A percentile compares a stretch with the other conserved stretches of the same genome.
Evolutionary conservation across 1,284 basidiomycete species (phyloP).

Genomic region (Trichosporon coremiiforme): DNA sequence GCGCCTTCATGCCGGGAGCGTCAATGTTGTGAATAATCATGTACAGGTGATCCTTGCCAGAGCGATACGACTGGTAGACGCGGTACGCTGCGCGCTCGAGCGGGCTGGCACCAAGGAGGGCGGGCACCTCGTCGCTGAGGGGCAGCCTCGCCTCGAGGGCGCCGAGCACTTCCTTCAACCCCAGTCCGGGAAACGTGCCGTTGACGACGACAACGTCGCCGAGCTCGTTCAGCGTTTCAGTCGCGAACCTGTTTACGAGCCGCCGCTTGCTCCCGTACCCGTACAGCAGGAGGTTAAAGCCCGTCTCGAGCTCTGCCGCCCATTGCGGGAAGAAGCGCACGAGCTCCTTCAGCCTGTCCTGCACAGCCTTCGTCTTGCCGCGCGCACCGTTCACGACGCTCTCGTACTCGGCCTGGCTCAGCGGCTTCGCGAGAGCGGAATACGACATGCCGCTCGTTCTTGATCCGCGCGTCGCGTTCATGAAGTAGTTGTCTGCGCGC

Average conservation of each 20-base stretch:
- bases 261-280: constrained; percentile 82
- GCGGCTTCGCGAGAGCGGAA: constrained; percentile 68
- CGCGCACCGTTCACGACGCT: constrained; percentile 25
- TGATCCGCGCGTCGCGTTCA: constrained; percentile 62
- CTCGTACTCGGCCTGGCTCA: constrained; percentile 52
- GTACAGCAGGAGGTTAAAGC: constrained; percentile 82
- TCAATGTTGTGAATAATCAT: constrained; percentile 88
- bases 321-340: constrained; percentile 58
- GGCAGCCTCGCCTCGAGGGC: constrained; percentile 62
- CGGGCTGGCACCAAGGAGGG: constrained; percentile 42
- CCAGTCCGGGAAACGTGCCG: constrained; percentile 71
- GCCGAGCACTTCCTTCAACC: constrained; percentile 68
- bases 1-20: constrained; percentile 66
- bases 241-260: constrained; percentile 72
- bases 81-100: constrained; percentile 67
- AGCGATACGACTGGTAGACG: constrained; percentile 65
- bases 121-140: constrained; percentile 55
- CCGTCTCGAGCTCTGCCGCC: constrained; percentile 70
- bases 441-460: constrained; percentile 76
- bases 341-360: constrained; percentile 33
- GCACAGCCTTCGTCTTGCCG: constrained; percentile 27
- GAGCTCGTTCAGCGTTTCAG: constrained; percentile 60
- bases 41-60: constrained; percentile 62
- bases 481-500: constrained; percentile 79
- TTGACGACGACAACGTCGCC: constrained; percentile 79